Percentiles rank a stretch among this genome's conserved stretches.
Evolutionary conservation across 306 rosid species (phyloP).

Genomic region (Biancaea sappan): DNA sequence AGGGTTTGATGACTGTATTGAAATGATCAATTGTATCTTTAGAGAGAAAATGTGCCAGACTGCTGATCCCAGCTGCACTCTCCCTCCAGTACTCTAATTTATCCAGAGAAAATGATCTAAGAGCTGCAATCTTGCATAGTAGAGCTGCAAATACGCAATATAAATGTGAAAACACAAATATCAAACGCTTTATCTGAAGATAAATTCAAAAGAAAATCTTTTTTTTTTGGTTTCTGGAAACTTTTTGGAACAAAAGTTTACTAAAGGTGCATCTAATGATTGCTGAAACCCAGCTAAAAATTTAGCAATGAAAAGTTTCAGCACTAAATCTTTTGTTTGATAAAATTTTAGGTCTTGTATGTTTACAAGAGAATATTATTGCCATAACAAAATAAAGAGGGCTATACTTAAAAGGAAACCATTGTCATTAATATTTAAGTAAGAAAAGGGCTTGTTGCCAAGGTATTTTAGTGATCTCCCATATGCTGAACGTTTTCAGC

Average conservation of each 20-base stretch:
- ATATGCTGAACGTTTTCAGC: not conserved
- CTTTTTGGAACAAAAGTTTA: not conserved
- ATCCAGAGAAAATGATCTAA: slow-evolving; percentile 79
- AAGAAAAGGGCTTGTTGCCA: not conserved
- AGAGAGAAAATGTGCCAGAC: slow-evolving; percentile 77
- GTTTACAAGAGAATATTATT: not conserved
- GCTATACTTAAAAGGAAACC: not conserved
- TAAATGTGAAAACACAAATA: slow-evolving; percentile 5
- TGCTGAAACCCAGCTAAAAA: not conserved
- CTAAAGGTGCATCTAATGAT: not conserved
- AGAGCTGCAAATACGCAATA: slow-evolving; percentile 63
- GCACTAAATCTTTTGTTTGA: not conserved
- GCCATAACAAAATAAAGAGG: not conserved
- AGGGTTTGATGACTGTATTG: slow-evolving; percentile 77
- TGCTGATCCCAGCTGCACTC: slow-evolving; percentile 86
- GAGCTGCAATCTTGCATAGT: slow-evolving; percentile 85
- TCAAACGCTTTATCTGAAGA: not conserved
- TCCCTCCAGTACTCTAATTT: slow-evolving; percentile 91
- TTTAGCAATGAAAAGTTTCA: not conserved
- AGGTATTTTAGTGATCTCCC: not conserved
- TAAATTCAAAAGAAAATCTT: not conserved
- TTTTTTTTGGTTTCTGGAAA: slow-evolving; percentile 7
- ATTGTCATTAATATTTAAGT: too few species aligned
- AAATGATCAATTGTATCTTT: slow-evolving; percentile 81
- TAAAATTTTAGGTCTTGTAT: not conserved